phyloP scores from a whole-genome alignment of 2,329 filamentous ascomycete genomes.

The Sporothrix brunneoviolacea region DNA sequence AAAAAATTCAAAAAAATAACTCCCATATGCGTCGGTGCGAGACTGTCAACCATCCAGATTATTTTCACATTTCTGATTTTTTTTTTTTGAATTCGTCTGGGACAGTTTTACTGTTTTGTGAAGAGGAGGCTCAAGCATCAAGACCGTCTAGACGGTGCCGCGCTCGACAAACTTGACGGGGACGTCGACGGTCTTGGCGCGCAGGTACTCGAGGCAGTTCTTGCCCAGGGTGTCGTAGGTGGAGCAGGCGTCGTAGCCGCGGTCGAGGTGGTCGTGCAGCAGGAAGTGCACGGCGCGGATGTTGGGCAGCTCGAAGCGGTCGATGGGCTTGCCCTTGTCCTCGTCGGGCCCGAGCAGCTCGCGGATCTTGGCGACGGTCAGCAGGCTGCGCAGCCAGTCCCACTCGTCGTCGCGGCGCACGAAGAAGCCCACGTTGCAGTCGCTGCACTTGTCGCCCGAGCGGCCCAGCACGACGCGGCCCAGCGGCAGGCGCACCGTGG shows the following conservation, averaged over 20 bases:
- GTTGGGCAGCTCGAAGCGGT: slow-evolving; percentile 17
- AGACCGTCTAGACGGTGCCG: slow-evolving; percentile 27
- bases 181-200: slow-evolving; percentile 38
- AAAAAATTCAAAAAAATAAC: no score
- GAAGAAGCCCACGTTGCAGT: slow-evolving; percentile 36
- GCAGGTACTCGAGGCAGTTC: slow-evolving; percentile 38
- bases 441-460: slow-evolving; percentile 33
- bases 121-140: no score
- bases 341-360: slow-evolving; percentile 19
- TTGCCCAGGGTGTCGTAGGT: slow-evolving; percentile 41
- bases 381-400: slow-evolving; percentile 31
- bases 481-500: slow-evolving; percentile 21
- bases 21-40: no score
- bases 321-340: slow-evolving; percentile 18
- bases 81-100: no score
- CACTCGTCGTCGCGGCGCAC: slow-evolving; percentile 33
- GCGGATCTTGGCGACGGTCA: slow-evolving; percentile 25
- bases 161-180: slow-evolving; percentile 36
- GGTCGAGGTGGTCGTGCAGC: slow-evolving; percentile 39
- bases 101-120: no score
- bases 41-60: no score
- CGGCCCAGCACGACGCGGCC: slow-evolving; percentile 31
- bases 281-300: slow-evolving; percentile 28
- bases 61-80: no score
- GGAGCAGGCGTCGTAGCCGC: slow-evolving; percentile 35